Percentiles rank a stretch among this genome's conserved stretches.
Evolutionary conservation across 2,329 filamentous ascomycete species (phyloP).

Genomic region (Colletotrichum endophyticum): DNA sequence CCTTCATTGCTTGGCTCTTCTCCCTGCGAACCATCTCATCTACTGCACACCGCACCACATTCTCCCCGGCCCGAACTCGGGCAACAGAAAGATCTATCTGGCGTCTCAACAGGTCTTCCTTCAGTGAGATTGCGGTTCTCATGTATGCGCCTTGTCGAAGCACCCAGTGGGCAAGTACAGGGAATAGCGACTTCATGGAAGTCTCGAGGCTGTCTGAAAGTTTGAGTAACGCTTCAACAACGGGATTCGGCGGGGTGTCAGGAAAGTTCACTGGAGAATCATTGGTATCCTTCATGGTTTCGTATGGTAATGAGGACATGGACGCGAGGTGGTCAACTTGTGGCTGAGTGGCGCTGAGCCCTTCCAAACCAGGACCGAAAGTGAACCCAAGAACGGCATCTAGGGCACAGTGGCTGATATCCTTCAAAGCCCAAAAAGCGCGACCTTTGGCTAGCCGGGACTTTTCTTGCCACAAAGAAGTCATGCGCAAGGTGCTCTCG

Average conservation of each 20-base stretch:
- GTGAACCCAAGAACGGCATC: slow-evolving; percentile 35
- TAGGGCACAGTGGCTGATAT: slow-evolving; percentile 33
- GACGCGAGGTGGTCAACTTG: neutral
- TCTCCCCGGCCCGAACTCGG: neutral
- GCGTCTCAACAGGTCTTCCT: neutral
- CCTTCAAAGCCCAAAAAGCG: slow-evolving; percentile 32
- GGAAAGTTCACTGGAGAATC: neutral
- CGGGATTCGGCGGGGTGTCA: neutral
- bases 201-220: slow-evolving; percentile 2
- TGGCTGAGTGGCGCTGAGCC: slow-evolving; percentile 7
- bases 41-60: neutral
- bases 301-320: neutral
- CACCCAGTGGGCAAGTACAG: slow-evolving; percentile 3
- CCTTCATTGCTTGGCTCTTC: neutral
- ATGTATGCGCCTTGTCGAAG: neutral
- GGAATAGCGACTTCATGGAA: slow-evolving; percentile 10
- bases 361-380: slow-evolving; percentile 26
- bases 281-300: too few species aligned
- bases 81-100: neutral
- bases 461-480: slow-evolving; percentile 39
- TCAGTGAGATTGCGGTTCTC: neutral
- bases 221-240: slow-evolving; percentile 1
- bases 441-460: slow-evolving; percentile 29
- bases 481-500: slow-evolving; percentile 29
- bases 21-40: slow-evolving; percentile 17